Conservation (phyloP, 2,329 filamentous ascomycete genomes). For the Colletotrichum sp. region DNA sequence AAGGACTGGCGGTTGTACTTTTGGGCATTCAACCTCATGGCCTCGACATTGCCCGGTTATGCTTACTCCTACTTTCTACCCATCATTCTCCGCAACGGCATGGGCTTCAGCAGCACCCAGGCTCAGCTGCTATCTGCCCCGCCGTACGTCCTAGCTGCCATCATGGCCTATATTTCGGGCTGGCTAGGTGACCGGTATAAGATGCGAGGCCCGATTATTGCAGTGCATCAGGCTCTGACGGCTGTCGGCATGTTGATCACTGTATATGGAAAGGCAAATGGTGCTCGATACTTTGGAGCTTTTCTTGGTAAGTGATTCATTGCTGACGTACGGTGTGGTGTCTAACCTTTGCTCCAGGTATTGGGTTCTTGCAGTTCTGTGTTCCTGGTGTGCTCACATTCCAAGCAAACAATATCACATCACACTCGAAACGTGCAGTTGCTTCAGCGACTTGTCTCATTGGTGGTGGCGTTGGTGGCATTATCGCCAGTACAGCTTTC, state of each 20-base stretch:
- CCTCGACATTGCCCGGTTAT: constrained; percentile 33
- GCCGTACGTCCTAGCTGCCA: constrained; percentile 24
- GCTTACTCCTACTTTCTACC: constrained; percentile 40
- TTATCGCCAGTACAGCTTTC: constrained; percentile 25
- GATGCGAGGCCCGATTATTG: constrained; percentile 25
- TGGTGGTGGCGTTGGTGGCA: constrained; percentile 30
- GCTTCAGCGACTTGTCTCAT: constrained; percentile 32
- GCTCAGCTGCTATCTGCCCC: constrained; percentile 30
- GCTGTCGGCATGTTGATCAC: constrained; percentile 26
- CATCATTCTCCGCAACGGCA: constrained; percentile 36
- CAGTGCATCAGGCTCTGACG: constrained; percentile 24
- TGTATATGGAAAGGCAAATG: constrained; percentile 7
- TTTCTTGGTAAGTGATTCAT: constrained; percentile 34
- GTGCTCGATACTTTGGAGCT: constrained; percentile 25
- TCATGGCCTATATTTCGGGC: constrained; percentile 21
- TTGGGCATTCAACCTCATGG: constrained; percentile 36
- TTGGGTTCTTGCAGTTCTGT: constrained; percentile 31
- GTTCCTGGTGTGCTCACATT: constrained; percentile 32
- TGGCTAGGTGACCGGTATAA: constrained; percentile 26
- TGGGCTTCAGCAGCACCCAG: constrained; percentile 36
- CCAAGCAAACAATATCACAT: constrained; percentile 36
- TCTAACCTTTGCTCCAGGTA: constrained; percentile 10
- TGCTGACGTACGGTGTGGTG: rapidly evolving
- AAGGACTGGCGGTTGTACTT: constrained; percentile 39
- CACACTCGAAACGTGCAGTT: constrained; percentile 31